phyloP scores from a whole-genome alignment of 75 land plant species.

The Cupressus sempervirens region DNA sequence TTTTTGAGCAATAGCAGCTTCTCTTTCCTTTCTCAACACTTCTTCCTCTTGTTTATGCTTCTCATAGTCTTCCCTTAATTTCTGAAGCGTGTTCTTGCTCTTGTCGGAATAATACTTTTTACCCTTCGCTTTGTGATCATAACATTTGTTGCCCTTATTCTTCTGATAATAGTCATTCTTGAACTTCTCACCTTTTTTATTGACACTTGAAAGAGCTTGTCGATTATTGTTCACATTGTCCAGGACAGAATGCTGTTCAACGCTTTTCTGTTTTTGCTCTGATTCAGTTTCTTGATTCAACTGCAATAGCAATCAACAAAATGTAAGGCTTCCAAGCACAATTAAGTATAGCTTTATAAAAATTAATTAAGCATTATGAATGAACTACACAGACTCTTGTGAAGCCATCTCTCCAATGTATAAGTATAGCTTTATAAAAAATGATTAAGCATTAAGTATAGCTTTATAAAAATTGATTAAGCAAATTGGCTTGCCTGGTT shows the following conservation, averaged over 20 bases:
- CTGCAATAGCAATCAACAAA: not conserved
- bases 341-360: not conserved
- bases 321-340: not conserved
- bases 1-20: constrained; percentile 32
- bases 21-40: constrained; percentile 44
- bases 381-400: not conserved
- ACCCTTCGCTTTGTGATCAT: not conserved
- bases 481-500: not conserved
- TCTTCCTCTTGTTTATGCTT: constrained; percentile 43
- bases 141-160: not conserved
- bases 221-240: not conserved
- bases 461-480: no score
- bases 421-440: no score
- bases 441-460: no score
- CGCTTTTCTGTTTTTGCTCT: not conserved
- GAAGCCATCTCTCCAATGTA: not conserved
- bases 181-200: not conserved
- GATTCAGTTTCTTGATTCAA: not conserved
- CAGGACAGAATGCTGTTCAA: not conserved
- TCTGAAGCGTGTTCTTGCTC: constrained; percentile 23
- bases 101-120: constrained; percentile 7
- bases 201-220: not conserved
- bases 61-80: constrained; percentile 40
- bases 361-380: not conserved
- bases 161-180: not conserved